Conservation (phyloP, 1,284 basidiomycete species). For the Cutaneotrichosporon cavernicola region DNA sequence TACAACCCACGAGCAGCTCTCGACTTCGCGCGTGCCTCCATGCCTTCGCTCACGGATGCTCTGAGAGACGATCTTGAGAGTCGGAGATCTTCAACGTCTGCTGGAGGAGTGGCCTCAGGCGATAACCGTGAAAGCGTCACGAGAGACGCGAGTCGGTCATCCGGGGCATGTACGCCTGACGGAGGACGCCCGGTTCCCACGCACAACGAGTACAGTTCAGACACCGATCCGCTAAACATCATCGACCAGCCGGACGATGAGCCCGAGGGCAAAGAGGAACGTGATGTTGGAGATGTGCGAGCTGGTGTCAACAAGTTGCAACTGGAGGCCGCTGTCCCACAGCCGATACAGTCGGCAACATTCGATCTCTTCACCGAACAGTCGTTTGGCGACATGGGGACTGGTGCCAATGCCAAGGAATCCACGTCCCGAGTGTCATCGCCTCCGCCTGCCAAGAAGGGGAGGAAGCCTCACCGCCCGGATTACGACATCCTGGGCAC, state of each 20-base stretch:
- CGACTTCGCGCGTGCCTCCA: background rate
- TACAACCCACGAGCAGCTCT: slow-evolving; percentile 62
- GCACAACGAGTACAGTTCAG: background rate
- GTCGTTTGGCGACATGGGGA: background rate
- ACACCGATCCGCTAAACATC: slow-evolving; percentile 1
- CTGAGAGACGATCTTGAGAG: slow-evolving; percentile 4
- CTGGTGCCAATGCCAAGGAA: background rate
- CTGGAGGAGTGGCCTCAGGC: background rate
- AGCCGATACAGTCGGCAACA: slow-evolving; percentile 16
- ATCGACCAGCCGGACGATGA: background rate
- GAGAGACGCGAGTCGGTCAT: background rate
- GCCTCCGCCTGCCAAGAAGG: background rate
- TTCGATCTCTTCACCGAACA: slow-evolving; percentile 10
- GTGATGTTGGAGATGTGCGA: background rate
- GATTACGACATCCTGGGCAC: slow-evolving; percentile 25
- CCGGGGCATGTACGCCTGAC: background rate
- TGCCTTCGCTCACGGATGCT: background rate
- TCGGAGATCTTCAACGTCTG: background rate
- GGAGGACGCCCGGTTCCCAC: background rate
- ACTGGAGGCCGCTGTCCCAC: background rate
- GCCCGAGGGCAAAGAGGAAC: background rate
- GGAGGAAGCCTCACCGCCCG: slow-evolving; percentile 10
- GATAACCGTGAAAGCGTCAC: background rate
- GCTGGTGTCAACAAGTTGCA: background rate
- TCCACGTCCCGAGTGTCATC: background rate